A percentile compares a stretch with the other conserved stretches of the same genome.
phyloP scores from a whole-genome alignment of 371 early-diverging fungal genomes.

The Capniomyces stellatus region DNA sequence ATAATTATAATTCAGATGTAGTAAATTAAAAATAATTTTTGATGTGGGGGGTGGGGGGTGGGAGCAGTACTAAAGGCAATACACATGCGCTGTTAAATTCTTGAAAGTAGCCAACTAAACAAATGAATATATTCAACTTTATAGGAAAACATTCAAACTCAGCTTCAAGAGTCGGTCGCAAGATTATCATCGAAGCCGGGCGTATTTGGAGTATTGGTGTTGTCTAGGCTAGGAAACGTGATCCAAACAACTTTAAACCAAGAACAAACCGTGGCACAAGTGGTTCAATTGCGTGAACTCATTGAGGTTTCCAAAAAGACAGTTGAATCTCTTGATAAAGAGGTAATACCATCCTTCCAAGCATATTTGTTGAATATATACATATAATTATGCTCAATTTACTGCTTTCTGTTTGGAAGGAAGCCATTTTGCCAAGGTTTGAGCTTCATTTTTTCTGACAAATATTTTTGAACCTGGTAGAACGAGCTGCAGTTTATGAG shows the following conservation, averaged over 20 bases:
- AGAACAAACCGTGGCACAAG: background rate
- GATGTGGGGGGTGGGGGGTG: too few species aligned
- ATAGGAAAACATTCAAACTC: background rate
- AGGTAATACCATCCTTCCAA: background rate
- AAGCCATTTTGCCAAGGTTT: too few species aligned
- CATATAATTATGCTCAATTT: too few species aligned
- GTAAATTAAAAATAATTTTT: too few species aligned
- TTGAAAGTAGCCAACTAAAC: too few species aligned
- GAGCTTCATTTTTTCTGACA: too few species aligned
- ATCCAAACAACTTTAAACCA: background rate
- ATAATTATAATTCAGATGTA: too few species aligned
- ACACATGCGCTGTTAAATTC: too few species aligned
- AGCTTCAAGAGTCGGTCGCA: background rate
- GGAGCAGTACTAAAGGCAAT: too few species aligned
- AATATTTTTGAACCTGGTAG: background rate
- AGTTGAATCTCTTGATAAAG: background rate
- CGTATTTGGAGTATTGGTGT: background rate
- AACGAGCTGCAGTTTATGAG: background rate
- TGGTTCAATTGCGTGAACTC: background rate
- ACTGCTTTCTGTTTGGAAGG: too few species aligned
- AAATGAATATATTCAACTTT: too few species aligned
- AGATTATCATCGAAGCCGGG: background rate
- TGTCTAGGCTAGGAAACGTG: background rate
- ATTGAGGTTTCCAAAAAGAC: background rate
- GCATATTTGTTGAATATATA: background rate